Evolutionary conservation across 1,284 basidiomycete genomes (phyloP), one percentile per base, ranked within the genome.

Genomic region (Rhodotorula sp.): DNA sequence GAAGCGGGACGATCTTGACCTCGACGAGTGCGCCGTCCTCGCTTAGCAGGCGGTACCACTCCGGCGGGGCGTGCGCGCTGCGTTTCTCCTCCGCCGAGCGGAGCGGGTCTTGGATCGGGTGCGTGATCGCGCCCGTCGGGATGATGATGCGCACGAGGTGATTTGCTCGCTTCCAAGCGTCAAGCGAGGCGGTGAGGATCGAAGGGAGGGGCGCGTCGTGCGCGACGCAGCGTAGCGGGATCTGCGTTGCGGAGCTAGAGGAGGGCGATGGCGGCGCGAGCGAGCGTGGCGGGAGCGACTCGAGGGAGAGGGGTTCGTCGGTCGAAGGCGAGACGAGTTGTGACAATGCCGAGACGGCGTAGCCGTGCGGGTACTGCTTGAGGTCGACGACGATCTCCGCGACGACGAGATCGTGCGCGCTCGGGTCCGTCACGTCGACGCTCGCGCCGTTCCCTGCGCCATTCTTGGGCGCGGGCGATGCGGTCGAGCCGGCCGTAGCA

Each of bases 11-110:
- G 53, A 92, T 85, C 67, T 83, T 83, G 55, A 91, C 81, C 53
- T 86, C 84, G 32, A 92, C 85, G 25, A 89, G 82, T 22, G 87
- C 89, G 0, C 89, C 90, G 5, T 57, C 60, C 39, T 63, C 61
- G 3, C 67, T 69, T 2, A 76, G 36, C 4, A 59, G 51, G 44
- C 58, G 66, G 66, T 56, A 77, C 76, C 74, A 76, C 17, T 76
- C 75, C 12, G 73, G 75, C 0, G 36, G 37, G 17, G 57, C 57
- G 25, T 25, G n/a, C 19, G 36, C 36, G n/a, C 50, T 27, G n/a
- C n/a, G 41, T 54, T 85, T 85, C 27, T 36, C 51, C 3, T 41
- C 54, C n/a, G 37, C 36, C 4, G 56, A 50, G 12, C 75, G 59
- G 4, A 75, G 64, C 19, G 75, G 73, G 44, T 76, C 75, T n/a